These are phyloP conservation scores for Phialophora expanda DNA, from an alignment of 2,329 filamentous ascomycete species.

Conservation along the genomic window DNA sequence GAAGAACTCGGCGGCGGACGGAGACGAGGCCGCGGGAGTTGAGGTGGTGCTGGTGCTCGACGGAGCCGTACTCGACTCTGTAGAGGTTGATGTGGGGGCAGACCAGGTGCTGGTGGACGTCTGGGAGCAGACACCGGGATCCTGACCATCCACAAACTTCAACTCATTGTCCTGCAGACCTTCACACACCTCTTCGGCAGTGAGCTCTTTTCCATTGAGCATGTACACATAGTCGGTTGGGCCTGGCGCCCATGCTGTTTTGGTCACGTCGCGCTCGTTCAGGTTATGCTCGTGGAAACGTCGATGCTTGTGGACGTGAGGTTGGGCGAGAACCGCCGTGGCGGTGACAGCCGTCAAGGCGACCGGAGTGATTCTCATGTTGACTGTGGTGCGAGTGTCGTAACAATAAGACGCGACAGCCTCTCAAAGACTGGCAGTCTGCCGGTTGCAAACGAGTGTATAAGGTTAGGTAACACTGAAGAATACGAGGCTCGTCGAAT, in stretches of 20 bases:
- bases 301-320: slow-evolving; percentile 49
- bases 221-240: slow-evolving; percentile 73
- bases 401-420: slow-evolving; percentile 26
- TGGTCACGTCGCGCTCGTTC: slow-evolving; percentile 47
- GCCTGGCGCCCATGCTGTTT: slow-evolving; percentile 59
- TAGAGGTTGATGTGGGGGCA: slow-evolving; percentile 38
- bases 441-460: slow-evolving; percentile 21
- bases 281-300: slow-evolving; percentile 49
- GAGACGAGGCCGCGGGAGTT: slow-evolving; percentile 43
- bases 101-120: slow-evolving; percentile 41
- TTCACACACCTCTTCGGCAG: slow-evolving; percentile 67
- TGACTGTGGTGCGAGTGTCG: slow-evolving; percentile 14
- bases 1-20: slow-evolving; percentile 55
- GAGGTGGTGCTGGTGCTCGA: slow-evolving; percentile 43
- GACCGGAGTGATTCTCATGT: slow-evolving; percentile 35
- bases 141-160: slow-evolving; percentile 68
- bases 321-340: slow-evolving; percentile 50
- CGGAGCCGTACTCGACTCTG: slow-evolving; percentile 34
- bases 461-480: slow-evolving; percentile 29
- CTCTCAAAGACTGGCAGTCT: slow-evolving; percentile 33
- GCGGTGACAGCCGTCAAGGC: slow-evolving; percentile 48
- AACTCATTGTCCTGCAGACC: slow-evolving; percentile 72
- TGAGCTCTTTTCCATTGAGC: slow-evolving; percentile 68
- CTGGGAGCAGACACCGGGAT: slow-evolving; percentile 60
- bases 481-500: slow-evolving; percentile 22